A percentile compares a stretch with the other conserved stretches of the same genome.
These are phyloP conservation scores for Aspergillus brunneoviolaceus DNA, from an alignment of 2,329 filamentous ascomycete species.

Conservation along the genomic window DNA sequence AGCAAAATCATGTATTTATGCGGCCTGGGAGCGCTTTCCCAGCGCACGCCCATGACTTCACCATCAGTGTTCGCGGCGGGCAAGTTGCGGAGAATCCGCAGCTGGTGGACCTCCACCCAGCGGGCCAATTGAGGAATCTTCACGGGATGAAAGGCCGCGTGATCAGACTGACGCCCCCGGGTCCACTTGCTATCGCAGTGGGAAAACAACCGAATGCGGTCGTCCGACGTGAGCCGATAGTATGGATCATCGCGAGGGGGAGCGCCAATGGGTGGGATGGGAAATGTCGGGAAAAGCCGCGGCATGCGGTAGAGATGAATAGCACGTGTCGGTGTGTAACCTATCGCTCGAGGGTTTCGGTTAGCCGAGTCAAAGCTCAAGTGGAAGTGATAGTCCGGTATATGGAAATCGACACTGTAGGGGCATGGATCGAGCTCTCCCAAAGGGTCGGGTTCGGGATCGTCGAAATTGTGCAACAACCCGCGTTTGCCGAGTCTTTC, in stretches of 20 bases:
- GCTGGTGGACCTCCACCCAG: not conserved
- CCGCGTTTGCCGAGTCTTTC: no score
- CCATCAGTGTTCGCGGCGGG: not conserved
- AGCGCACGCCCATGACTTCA: no score
- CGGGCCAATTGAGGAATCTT: not conserved
- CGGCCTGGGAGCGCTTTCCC: no score
- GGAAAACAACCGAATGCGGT: not conserved
- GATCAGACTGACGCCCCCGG: not conserved
- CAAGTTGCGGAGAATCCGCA: not conserved
- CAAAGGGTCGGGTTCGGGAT: no score
- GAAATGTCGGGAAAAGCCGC: not conserved
- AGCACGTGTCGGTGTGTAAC: no score
- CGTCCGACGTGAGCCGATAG: not conserved
- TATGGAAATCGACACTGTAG: not conserved
- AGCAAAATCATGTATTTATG: not conserved
- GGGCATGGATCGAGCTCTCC: not conserved
- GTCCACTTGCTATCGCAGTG: not conserved
- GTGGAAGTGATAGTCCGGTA: not conserved
- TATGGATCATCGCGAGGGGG: not conserved
- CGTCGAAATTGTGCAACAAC: no score
- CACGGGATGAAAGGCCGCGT: not conserved
- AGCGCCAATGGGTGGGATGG: not conserved
- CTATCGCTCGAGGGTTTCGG: no score
- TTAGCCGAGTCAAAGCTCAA: not conserved
- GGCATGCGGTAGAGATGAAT: not conserved